These are phyloP conservation scores for Colletotrichum spaethianum DNA, from an alignment of 2,329 filamentous ascomycete genomes.

Conservation along the genomic window DNA sequence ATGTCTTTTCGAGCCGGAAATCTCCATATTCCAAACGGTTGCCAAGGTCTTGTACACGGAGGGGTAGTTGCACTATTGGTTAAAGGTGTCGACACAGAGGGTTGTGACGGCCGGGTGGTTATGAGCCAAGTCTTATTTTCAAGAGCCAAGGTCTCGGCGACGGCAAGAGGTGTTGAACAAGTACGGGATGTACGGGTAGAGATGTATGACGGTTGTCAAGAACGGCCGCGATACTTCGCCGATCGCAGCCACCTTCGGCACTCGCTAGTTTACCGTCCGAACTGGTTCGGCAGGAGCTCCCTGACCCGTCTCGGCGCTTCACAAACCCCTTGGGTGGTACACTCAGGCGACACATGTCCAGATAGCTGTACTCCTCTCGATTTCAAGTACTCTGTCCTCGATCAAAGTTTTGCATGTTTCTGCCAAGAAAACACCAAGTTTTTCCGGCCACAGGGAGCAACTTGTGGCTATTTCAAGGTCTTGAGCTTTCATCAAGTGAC, in stretches of 20 bases:
- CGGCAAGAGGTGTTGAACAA: slow-evolving; percentile 1
- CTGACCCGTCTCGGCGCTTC: slow-evolving; percentile 24
- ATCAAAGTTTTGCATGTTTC: background rate
- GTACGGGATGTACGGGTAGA: background rate
- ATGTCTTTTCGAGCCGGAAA: slow-evolving; percentile 1
- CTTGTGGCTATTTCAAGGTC: background rate
- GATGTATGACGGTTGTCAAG: background rate
- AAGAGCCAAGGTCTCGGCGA: slow-evolving; percentile 29
- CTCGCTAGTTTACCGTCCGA: slow-evolving; percentile 25
- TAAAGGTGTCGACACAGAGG: background rate
- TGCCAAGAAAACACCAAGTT: background rate
- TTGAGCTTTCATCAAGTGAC: background rate
- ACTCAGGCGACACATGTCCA: background rate
- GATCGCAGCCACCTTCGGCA: slow-evolving; percentile 34
- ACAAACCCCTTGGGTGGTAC: background rate
- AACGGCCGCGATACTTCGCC: slow-evolving; percentile 3
- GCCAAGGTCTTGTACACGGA: slow-evolving; percentile 36
- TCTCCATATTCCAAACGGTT: slow-evolving; percentile 8
- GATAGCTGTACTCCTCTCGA: background rate
- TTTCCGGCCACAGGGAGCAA: background rate
- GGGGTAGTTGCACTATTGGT: slow-evolving; percentile 1
- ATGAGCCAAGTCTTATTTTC: slow-evolving; percentile 26
- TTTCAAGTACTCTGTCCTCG: background rate
- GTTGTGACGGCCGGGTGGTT: slow-evolving; percentile 7
- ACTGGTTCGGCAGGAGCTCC: slow-evolving; percentile 23